Conservation (phyloP, 2,329 filamentous ascomycete species). For the Aspergillus vadensis region DNA sequence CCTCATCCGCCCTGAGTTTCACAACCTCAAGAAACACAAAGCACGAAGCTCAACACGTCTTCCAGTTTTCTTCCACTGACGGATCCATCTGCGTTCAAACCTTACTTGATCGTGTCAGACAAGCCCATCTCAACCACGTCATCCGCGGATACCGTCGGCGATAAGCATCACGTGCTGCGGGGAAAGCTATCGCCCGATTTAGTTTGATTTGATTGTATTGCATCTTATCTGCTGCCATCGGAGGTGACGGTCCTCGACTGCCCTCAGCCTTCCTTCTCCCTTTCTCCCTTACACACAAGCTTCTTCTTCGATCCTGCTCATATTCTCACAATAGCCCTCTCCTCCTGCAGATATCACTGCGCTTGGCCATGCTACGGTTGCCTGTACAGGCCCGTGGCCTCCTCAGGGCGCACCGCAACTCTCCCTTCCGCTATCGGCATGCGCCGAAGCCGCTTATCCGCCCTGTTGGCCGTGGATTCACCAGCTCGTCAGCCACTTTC, state of each 20-base stretch:
- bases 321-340: not conserved
- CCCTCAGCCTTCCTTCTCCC: not conserved
- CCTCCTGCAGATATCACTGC: constrained; percentile 8
- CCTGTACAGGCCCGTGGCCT: constrained; percentile 30
- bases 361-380: constrained; percentile 36
- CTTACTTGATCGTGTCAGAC: not conserved
- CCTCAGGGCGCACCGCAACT: constrained; percentile 22
- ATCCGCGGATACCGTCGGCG: constrained; percentile 18
- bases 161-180: constrained; percentile 29
- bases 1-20: not conserved
- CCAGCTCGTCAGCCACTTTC: constrained; percentile 36
- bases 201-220: constrained; percentile 9
- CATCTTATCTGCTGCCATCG: constrained; percentile 22
- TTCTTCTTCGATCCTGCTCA: not conserved
- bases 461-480: constrained; percentile 24
- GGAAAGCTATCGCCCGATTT: constrained; percentile 23
- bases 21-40: not conserved
- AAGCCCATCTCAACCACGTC: not conserved
- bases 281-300: not conserved
- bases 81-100: not conserved
- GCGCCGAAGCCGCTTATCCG: constrained; percentile 12
- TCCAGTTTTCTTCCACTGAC: not conserved
- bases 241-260: constrained; percentile 6
- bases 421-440: constrained; percentile 28
- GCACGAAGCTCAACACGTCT: not conserved